phyloP scores from a whole-genome alignment of 139 green algal species.

The Ettlia oleoabundans region DNA sequence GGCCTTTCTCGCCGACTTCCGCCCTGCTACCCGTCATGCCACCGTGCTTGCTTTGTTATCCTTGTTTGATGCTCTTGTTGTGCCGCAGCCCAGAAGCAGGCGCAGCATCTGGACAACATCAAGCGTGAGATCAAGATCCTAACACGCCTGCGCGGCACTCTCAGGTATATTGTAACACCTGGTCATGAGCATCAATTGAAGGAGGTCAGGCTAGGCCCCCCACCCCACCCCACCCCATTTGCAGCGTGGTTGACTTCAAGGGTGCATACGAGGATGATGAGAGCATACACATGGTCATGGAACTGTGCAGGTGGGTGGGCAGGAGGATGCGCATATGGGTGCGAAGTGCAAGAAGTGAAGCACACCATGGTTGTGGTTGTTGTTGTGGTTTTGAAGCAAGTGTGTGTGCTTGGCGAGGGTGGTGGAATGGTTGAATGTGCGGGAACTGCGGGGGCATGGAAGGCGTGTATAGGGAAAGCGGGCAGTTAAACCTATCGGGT shows the following conservation, averaged over 20 bases:
- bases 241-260: slow-evolving; percentile 72
- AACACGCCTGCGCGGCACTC: slow-evolving; percentile 70
- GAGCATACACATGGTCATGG: slow-evolving; percentile 88
- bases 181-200: neutral
- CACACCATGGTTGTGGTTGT: neutral
- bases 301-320: slow-evolving; percentile 73
- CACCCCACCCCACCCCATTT: neutral
- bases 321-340: neutral
- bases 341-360: neutral
- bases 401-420: too few relatives aligned
- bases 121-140: slow-evolving; percentile 75
- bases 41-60: neutral
- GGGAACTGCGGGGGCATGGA: too few relatives aligned
- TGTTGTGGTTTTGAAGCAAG: too few relatives aligned
- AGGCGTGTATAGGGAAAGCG: too few relatives aligned
- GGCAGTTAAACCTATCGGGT: too few relatives aligned
- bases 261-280: slow-evolving; percentile 76
- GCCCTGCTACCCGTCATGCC: neutral
- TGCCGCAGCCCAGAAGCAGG: slow-evolving; percentile 61
- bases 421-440: too few relatives aligned
- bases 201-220: neutral
- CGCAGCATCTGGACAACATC: slow-evolving; percentile 82
- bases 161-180: slow-evolving; percentile 35
- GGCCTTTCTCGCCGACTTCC: too few relatives aligned
- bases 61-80: neutral